These are phyloP conservation scores for Thymus quinquecostatus DNA, from an alignment of 257 asterid species.

Conservation along the genomic window DNA sequence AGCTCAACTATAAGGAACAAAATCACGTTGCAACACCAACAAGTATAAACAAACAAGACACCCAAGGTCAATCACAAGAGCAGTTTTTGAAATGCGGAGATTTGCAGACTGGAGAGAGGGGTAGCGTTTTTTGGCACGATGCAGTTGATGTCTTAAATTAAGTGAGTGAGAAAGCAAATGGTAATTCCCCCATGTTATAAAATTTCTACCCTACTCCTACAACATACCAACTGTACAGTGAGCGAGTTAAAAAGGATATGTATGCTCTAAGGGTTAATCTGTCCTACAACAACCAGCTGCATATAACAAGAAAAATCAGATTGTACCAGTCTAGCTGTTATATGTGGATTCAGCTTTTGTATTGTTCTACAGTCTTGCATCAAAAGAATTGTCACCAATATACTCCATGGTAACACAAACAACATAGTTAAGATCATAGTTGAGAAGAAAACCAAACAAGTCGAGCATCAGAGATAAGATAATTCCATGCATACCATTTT, in stretches of 20 bases:
- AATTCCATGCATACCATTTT: conserved; percentile 43
- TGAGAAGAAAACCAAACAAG: conserved; percentile 19
- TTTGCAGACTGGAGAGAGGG: not conserved
- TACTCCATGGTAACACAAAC: not conserved
- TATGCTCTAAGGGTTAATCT: too few species aligned
- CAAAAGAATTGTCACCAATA: not conserved
- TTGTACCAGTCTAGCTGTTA: conserved; percentile 2
- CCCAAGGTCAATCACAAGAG: not conserved
- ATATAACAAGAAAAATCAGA: not conserved
- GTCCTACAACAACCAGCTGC: conserved; percentile 14
- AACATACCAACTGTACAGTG: too few species aligned
- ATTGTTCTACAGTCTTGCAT: conserved; percentile 6
- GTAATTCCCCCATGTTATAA: too few species aligned
- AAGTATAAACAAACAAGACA: conserved; percentile 3
- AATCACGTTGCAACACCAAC: conserved; percentile 1
- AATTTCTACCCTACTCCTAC: too few species aligned
- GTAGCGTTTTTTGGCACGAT: not conserved
- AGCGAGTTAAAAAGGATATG: too few species aligned
- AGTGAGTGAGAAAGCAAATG: too few species aligned
- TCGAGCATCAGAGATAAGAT: conserved; percentile 19
- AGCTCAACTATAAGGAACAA: not conserved
- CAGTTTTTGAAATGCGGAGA: not conserved
- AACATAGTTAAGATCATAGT: conserved; percentile 3
- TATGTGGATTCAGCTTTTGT: conserved; percentile 11
- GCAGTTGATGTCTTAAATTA: conserved; percentile 15